Evolutionary conservation across 306 rosid species (phyloP).

Genomic region (Vachellia pachyceras): DNA sequence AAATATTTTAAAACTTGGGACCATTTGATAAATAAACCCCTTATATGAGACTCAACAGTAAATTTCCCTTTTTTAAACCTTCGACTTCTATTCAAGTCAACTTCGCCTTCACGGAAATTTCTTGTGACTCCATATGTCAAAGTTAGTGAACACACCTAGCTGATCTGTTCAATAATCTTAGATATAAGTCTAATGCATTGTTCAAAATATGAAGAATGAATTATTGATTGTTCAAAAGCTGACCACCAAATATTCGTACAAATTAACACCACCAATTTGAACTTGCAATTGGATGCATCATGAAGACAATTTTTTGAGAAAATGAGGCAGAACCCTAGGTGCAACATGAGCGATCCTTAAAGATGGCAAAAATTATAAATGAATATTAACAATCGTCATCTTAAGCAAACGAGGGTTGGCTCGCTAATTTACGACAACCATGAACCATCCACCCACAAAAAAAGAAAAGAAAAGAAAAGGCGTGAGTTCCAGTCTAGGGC

Average conservation of each 20-base stretch:
- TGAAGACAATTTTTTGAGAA: not conserved
- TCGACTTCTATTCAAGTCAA: not conserved
- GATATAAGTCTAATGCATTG: not conserved
- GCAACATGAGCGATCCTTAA: not conserved
- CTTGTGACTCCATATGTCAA: not conserved
- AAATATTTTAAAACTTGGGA: too few species aligned
- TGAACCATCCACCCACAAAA: slow-evolving; percentile 1
- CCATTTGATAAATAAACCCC: too few species aligned
- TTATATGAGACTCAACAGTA: too few species aligned
- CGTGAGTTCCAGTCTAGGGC: not conserved
- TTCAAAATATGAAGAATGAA: too few species aligned
- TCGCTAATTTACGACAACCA: not conserved
- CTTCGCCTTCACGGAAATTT: slow-evolving; percentile 12
- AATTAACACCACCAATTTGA: not conserved
- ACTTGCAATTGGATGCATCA: not conserved
- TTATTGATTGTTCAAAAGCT: too few species aligned
- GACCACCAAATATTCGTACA: not conserved
- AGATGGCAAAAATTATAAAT: not conserved
- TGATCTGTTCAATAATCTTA: not conserved
- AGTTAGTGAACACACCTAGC: not conserved
- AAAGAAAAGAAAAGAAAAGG: not conserved
- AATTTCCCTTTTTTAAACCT: too few species aligned
- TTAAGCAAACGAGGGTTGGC: not conserved
- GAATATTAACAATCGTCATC: not conserved
- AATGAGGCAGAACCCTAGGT: not conserved